Percentiles rank a stretch among this genome's conserved stretches.
Evolutionary conservation across 192 early-diverging fungal species (phyloP).

Genomic region (Backusella liffmaniae): DNA sequence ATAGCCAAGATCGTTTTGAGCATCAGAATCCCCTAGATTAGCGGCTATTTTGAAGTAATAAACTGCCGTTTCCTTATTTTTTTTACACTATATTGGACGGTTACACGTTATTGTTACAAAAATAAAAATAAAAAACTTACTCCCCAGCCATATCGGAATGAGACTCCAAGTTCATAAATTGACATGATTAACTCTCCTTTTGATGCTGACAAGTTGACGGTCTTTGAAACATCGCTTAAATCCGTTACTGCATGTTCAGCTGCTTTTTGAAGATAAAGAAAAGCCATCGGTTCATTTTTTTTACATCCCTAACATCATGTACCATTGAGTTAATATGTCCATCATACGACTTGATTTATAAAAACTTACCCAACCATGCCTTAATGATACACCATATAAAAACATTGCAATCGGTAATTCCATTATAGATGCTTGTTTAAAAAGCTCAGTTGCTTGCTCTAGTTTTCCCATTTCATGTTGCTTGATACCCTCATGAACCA

Average conservation of each 20-base stretch:
- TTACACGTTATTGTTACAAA: background rate
- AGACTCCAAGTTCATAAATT: conserved; percentile 77
- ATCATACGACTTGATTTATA: background rate
- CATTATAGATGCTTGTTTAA: conserved; percentile 63
- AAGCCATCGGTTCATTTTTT: conserved; percentile 64
- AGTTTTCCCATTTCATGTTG: conserved; percentile 71
- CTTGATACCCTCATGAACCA: conserved; percentile 64
- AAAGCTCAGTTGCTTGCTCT: conserved; percentile 71
- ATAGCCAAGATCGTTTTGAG: conserved; percentile 53
- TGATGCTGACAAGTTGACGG: conserved; percentile 51
- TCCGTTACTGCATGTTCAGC: conserved; percentile 67
- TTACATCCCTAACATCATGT: conserved; percentile 55
- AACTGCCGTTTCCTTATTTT: conserved; percentile 68
- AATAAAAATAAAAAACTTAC: conserved; percentile 41
- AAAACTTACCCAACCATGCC: conserved; percentile 73
- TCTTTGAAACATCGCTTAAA: conserved; percentile 39
- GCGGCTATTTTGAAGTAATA: conserved; percentile 84
- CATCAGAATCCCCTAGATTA: conserved; percentile 42
- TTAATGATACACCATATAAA: conserved; percentile 74
- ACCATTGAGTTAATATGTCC: background rate
- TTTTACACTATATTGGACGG: conserved; percentile 6
- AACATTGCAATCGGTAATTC: conserved; percentile 73
- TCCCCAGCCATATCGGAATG: conserved; percentile 80
- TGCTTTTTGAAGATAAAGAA: conserved; percentile 70
- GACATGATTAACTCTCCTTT: conserved; percentile 75